phyloP scores from a whole-genome alignment of 768 basidiomycete genomes.

The Panaeolus cyanescens region DNA sequence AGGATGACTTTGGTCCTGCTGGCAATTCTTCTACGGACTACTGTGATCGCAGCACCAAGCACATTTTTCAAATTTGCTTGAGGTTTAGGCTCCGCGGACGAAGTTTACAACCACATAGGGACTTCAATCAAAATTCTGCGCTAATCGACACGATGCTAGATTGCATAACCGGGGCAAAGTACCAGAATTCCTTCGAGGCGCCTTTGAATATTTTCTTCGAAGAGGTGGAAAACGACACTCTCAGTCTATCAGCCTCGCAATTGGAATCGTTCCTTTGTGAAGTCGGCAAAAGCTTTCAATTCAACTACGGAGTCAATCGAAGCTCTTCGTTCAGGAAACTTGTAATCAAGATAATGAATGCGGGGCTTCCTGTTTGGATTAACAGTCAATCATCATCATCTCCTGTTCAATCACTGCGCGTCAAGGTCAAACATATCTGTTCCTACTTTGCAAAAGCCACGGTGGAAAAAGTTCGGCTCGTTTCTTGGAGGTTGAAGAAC shows the following conservation, averaged over 20 bases:
- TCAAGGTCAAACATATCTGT: slow-evolving; percentile 50
- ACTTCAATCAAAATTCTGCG: slow-evolving; percentile 43
- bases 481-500: slow-evolving; percentile 72
- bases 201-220: neutral
- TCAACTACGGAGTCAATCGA: neutral
- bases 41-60: slow-evolving; percentile 28
- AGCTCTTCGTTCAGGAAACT: neutral
- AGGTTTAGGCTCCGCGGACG: slow-evolving; percentile 65
- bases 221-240: neutral
- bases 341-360: neutral
- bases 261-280: neutral
- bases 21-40: slow-evolving; percentile 40
- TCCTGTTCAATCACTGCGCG: slow-evolving; percentile 36
- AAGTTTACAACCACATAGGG: slow-evolving; percentile 57
- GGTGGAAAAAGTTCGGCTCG: slow-evolving; percentile 37
- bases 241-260: neutral
- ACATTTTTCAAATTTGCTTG: slow-evolving; percentile 54
- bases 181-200: neutral
- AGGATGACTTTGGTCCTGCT: slow-evolving; percentile 56
- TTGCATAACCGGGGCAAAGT: neutral
- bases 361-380: neutral
- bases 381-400: neutral
- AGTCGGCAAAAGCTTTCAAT: neutral
- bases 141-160: neutral
- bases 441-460: slow-evolving; percentile 54